Evolutionary conservation across 2,329 filamentous ascomycete species (phyloP), one percentile per base, ranked within the genome.

Genomic region (Aspergillus sp.): DNA sequence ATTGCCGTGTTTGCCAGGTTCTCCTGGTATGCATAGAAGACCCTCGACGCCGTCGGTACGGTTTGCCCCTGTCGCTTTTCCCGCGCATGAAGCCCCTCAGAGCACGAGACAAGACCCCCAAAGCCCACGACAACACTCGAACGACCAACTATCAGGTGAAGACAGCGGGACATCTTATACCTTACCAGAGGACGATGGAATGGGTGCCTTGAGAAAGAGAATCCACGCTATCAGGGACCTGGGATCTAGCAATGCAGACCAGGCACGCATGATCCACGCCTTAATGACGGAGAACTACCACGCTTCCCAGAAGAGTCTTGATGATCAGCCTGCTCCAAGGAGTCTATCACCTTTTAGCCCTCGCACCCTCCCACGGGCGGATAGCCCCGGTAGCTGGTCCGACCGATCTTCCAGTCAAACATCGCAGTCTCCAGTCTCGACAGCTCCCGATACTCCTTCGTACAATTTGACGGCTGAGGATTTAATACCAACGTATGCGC

Each of bases 141-240:
- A 27, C 23, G 53, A 57, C 39, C 13, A 44, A 7, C 48, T 61
- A 8, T 57, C 58, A n/a, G 41, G 66, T 41, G 66, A 69, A 53
- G 67, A 67, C 23, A 44, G 58, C 17, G 62, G 49, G 27, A 54
- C 57, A 2, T 66, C 68, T 11, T 65, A 60, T 8, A 64, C 71
- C 15, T 73, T 92, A 42, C 90, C 90, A 1, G 91, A 89, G 71
- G 89, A 94, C 70, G 91, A 95, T 80, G 91, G 91, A 48, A 93
- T 91, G 88, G 81, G 84, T 17, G 75, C 78, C 57, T 75, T 94
- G 67, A 83, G 91, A 68, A 82, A 79, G 64, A 86, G 85, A 63
- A 92, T 95, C 65, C 82, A 89, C 61, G 80, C 80, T 21, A 89
- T 94, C 62, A 89, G 91, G 71, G 80, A 83, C 25, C 82, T 82